A percentile compares a stretch with the other conserved stretches of the same genome.
These are phyloP conservation scores for Boechera stricta DNA, from an alignment of 345 rosid species.

Conservation along the genomic window DNA sequence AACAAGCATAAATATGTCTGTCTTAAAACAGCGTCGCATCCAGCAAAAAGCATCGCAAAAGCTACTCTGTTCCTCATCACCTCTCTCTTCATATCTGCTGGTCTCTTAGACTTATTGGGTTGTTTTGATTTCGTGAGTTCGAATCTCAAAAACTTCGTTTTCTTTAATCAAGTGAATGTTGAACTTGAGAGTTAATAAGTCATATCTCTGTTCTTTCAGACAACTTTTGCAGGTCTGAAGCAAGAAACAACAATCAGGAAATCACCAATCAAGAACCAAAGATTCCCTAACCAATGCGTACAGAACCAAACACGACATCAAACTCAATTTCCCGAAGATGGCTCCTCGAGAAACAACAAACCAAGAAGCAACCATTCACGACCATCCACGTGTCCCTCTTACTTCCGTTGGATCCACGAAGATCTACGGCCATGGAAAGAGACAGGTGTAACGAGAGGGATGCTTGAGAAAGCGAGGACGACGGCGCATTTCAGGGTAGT, in stretches of 20 bases:
- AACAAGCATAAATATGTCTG: constrained; percentile 10
- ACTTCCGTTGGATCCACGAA: constrained; percentile 82
- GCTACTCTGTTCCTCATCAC: constrained; percentile 34
- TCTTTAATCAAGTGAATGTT: neutral
- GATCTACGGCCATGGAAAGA: constrained; percentile 74
- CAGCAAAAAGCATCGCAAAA: constrained; percentile 39
- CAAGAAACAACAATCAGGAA: constrained; percentile 22
- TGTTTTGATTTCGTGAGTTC: constrained; percentile 42
- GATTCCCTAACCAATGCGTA: constrained; percentile 49
- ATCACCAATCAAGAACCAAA: constrained; percentile 43
- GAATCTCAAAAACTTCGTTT: neutral
- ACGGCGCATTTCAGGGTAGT: constrained; percentile 68
- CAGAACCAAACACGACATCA: constrained; percentile 37
- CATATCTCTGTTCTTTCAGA: constrained; percentile 22
- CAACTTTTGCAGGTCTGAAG: constrained; percentile 34
- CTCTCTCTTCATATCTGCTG: constrained; percentile 38
- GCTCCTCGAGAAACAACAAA: constrained; percentile 17
- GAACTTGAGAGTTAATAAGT: neutral
- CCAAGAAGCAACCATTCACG: constrained; percentile 18
- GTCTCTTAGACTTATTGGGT: constrained; percentile 38
- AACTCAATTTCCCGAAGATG: neutral
- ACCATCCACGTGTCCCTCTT: constrained; percentile 57
- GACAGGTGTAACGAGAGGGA: constrained; percentile 64
- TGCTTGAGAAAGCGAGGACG: constrained; percentile 54
- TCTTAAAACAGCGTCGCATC: constrained; percentile 31